phyloP scores from a whole-genome alignment of 257 asterid species.

The Solanum gracilifrons region DNA sequence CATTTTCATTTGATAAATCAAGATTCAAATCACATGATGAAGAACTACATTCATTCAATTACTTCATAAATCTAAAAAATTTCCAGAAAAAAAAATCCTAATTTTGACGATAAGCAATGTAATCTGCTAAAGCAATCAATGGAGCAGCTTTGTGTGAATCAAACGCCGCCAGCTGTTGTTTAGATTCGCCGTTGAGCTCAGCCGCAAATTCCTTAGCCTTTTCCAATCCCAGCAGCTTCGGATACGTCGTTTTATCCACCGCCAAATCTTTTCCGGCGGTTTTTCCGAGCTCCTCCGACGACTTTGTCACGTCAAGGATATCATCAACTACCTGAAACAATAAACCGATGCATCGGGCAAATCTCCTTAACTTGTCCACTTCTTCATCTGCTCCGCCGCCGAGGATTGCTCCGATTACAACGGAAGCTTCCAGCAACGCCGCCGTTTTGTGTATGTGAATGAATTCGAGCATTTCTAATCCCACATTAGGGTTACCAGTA shows the following conservation, averaged over 20 bases:
- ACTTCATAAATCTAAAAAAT: not conserved
- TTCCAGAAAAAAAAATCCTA: not conserved
- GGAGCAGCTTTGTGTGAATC: slow-evolving; percentile 51
- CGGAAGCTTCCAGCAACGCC: slow-evolving; percentile 51
- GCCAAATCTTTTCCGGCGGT: slow-evolving; percentile 71
- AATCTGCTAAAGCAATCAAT: slow-evolving; percentile 57
- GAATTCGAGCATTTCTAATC: slow-evolving; percentile 41
- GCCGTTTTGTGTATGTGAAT: slow-evolving; percentile 77
- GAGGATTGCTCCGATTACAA: slow-evolving; percentile 58
- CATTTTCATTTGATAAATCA: not conserved
- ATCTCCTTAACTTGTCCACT: slow-evolving; percentile 43
- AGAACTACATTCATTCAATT: not conserved
- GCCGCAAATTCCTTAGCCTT: slow-evolving; percentile 53
- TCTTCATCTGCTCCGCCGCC: slow-evolving; percentile 50
- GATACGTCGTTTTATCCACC: slow-evolving; percentile 61
- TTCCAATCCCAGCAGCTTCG: slow-evolving; percentile 68
- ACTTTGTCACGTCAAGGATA: slow-evolving; percentile 62
- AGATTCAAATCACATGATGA: not conserved
- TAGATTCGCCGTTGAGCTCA: slow-evolving; percentile 47
- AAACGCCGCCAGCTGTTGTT: slow-evolving; percentile 41
- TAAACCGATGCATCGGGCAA: slow-evolving; percentile 55
- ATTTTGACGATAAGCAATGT: slow-evolving; percentile 54
- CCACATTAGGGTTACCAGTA: slow-evolving; percentile 35
- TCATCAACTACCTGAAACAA: slow-evolving; percentile 77
- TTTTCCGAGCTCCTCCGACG: slow-evolving; percentile 61